Percentiles rank a stretch among this genome's conserved stretches.
phyloP scores from a whole-genome alignment of 1,284 basidiomycete genomes.

The Cryptococcus hybrid region DNA sequence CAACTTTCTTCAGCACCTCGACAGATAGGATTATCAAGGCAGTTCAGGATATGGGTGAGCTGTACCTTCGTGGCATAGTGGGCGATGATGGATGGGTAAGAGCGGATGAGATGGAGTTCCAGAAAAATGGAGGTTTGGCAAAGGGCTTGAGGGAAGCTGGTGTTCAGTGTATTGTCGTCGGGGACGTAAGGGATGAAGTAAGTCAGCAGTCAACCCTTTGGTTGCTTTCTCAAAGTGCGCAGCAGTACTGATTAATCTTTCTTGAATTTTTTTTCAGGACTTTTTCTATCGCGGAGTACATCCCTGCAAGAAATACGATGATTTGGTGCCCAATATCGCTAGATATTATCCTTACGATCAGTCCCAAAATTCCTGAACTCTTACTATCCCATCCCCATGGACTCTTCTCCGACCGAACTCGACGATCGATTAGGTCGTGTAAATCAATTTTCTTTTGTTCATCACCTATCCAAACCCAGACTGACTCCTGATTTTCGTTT shows the following conservation, averaged over 20 bases:
- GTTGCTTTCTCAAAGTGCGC: not conserved
- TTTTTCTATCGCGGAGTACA: conserved; percentile 70
- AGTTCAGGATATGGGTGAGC: conserved; percentile 54
- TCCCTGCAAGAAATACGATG: conserved; percentile 54
- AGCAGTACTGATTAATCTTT: not conserved
- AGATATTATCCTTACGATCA: conserved; percentile 61
- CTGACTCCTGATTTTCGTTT: conserved; percentile 1
- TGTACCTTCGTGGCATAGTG: conserved; percentile 67
- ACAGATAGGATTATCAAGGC: conserved; percentile 57
- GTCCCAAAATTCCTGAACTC: conserved; percentile 54
- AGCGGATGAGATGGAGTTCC: conserved; percentile 63
- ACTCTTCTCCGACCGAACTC: conserved; percentile 50
- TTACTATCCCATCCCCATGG: conserved; percentile 50
- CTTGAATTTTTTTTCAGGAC: too few species aligned
- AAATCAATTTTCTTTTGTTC: conserved; percentile 2
- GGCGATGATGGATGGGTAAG: conserved; percentile 59
- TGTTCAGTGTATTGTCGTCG: conserved; percentile 61
- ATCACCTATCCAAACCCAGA: not conserved
- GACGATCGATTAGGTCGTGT: conserved; percentile 56
- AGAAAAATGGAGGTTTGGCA: conserved; percentile 62
- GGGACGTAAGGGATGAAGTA: conserved; percentile 72
- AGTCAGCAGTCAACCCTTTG: conserved; percentile 1
- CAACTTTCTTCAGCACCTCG: too few species aligned
- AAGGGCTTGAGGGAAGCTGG: conserved; percentile 59
- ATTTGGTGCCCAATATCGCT: conserved; percentile 60